Conservation (phyloP, 352 stramenopile genomes). For the Phytopythium oedochilum region DNA sequence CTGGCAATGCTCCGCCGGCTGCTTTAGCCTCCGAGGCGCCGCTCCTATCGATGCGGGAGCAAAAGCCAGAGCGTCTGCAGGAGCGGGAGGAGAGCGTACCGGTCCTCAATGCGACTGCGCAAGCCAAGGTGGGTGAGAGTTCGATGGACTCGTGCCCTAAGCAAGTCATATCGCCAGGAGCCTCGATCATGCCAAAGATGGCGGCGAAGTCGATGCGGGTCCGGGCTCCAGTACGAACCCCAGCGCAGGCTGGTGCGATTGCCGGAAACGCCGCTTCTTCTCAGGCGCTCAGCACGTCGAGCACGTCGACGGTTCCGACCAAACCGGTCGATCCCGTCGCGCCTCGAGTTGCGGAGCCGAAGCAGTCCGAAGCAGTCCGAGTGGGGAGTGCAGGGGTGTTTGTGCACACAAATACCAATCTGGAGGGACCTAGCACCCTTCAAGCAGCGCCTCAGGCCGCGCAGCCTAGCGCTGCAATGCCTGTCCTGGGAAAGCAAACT, state of each 20-base stretch:
- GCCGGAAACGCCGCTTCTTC: neutral
- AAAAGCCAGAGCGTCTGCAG: neutral
- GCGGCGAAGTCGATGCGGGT: slow-evolving; percentile 3
- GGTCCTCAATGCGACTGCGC: neutral
- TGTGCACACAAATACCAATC: neutral
- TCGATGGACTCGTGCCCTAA: neutral
- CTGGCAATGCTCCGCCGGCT: neutral
- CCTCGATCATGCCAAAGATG: neutral
- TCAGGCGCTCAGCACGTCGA: neutral
- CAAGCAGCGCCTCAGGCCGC: neutral
- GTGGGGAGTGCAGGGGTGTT: neutral
- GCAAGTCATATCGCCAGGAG: neutral
- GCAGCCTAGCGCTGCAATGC: neutral
- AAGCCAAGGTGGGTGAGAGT: neutral
- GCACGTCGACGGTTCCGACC: neutral
- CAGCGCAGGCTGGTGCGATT: too few relatives aligned
- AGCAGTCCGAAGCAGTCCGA: neutral
- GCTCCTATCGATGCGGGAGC: neutral
- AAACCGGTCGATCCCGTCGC: neutral
- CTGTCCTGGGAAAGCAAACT: neutral
- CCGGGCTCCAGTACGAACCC: too few relatives aligned
- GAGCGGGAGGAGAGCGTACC: neutral
- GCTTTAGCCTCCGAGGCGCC: neutral
- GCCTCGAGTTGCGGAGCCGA: neutral
- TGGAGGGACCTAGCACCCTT: neutral